Conservation (phyloP, 805 yeast genomes). For the Monosporozyma aerobia region DNA sequence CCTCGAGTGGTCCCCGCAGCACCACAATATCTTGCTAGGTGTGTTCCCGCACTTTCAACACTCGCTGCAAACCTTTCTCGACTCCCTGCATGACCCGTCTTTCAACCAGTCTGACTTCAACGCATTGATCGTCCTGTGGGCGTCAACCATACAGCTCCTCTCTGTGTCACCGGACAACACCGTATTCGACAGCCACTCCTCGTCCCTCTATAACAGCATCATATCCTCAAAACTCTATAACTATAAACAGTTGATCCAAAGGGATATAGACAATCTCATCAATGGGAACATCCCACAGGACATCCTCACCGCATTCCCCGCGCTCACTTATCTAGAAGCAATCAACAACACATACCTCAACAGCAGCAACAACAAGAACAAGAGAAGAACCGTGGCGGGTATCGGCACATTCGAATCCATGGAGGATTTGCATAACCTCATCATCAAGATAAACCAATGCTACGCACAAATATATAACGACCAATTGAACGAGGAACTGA, state of each 20-base stretch:
- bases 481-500: background rate
- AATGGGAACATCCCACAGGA: background rate
- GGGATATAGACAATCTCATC: background rate
- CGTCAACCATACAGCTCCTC: background rate
- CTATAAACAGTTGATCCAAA: background rate
- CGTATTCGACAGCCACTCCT: background rate
- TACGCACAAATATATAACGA: constrained; percentile 2
- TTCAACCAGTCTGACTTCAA: background rate
- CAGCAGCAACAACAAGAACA: too few relatives aligned
- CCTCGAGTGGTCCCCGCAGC: too few relatives aligned
- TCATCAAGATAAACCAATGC: constrained; percentile 8
- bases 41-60: background rate
- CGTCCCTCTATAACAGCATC: too few relatives aligned
- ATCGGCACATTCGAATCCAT: constrained; percentile 9
- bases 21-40: too few relatives aligned
- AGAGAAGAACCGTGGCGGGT: too few relatives aligned
- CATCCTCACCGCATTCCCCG: background rate
- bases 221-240: too few relatives aligned
- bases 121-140: background rate
- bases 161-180: background rate
- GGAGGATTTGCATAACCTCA: constrained; percentile 11
- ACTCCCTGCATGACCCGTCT: background rate
- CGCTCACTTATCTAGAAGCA: constrained; percentile 2
- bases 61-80: background rate
- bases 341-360: too few relatives aligned